A percentile compares a stretch with the other conserved stretches of the same genome.
These are phyloP conservation scores for Parietichytrium sp. DNA, from an alignment of 108 stramenopile species.

Conservation along the genomic window DNA sequence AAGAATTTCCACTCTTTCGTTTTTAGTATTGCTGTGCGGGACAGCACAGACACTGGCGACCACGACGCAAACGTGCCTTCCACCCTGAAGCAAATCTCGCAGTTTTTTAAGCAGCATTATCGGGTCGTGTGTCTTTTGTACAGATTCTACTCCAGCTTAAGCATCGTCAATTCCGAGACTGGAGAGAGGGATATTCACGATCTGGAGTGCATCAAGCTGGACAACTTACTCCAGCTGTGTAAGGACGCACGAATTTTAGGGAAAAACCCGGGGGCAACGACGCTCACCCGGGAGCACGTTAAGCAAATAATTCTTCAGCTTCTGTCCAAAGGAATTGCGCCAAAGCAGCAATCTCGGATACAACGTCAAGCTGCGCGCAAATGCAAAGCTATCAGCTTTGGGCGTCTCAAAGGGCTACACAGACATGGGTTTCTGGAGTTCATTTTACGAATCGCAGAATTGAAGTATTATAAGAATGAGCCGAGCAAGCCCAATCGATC, in stretches of 20 bases:
- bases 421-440: constrained; percentile 18
- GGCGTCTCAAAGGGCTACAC: not conserved
- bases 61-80: constrained; percentile 14
- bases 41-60: constrained; percentile 18
- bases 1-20: not conserved
- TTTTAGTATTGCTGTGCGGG: constrained; percentile 29
- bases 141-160: not conserved
- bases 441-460: not conserved
- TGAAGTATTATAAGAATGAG: not conserved
- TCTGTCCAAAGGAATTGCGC: not conserved
- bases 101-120: not conserved
- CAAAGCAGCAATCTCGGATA: not conserved
- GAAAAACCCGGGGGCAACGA: not conserved
- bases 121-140: not conserved
- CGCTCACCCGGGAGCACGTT: not conserved
- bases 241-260: not conserved
- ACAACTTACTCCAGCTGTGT: not conserved
- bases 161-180: not conserved
- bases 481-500: not conserved
- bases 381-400: constrained; percentile 7
- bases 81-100: not conserved
- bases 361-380: not conserved
- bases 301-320: not conserved
- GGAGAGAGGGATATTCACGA: not conserved
- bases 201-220: constrained; percentile 11